Evolutionary conservation across 805 yeast species (phyloP), one percentile per base, ranked within the genome.

Genomic region (Teunomyces tritomae): DNA sequence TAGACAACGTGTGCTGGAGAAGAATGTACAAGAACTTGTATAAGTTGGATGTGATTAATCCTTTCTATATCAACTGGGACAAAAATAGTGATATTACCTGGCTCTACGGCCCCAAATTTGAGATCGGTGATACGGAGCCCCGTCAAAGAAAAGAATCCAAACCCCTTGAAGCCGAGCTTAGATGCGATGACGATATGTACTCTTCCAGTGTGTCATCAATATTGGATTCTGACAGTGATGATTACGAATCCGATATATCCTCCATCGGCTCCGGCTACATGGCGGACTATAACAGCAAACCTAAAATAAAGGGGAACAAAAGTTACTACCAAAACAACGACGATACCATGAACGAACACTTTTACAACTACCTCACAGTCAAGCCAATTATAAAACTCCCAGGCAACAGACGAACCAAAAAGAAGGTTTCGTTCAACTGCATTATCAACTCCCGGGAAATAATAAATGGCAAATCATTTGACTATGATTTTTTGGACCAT

Each of bases 21-120:
- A 53, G 76, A 44, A 62, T 67, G 56, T 54, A 54, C 48, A 70
- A 71, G 52, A 67, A 66, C 46, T 50, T 67, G 39, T 44, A 56
- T 34, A 28, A 55, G 5, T 57, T 73, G 17, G 39, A 44, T 13
- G 71, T 67, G 44, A 49, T 74, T 6, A 58, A 69, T 46, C 83
- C 84, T 1, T 61, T 67, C 4, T 50, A 52, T 30, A 78, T 79
- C 35, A 79, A 79, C 59, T 79, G 84, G 84, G 71, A 68, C 54
- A 79, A 79, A 56, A 71, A 66, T 47, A 76, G 77, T 49, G 84
- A 79, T 55, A 71, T 77, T 42, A 79, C 83, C 3, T 78, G 79
- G 68, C 65, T 79, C 43, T 79, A 74, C 54, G 84, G 84, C 0
- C 84, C 84, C 16, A 65, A 67, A 48, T 61, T 60, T 48, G 44